Evolutionary conservation across 1,284 basidiomycete species (phyloP), one percentile per base, ranked within the genome.

Genomic region (Leccinum solheimii): DNA sequence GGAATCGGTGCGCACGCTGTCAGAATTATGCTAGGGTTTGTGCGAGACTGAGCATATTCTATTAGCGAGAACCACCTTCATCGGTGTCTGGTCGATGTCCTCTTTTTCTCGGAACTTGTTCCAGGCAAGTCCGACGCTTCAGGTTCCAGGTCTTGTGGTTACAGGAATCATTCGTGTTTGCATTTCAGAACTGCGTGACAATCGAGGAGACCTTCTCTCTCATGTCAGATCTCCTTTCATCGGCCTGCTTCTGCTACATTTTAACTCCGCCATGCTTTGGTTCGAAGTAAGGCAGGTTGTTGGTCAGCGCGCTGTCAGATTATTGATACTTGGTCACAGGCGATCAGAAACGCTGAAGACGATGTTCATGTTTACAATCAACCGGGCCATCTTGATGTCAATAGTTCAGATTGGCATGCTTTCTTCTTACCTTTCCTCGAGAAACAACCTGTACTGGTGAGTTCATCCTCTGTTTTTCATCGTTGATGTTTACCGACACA

Each of bases 341-440:
- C 60, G 64, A 4, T 52, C 68, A 43, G 67, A 66, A 56, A 51
- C 58, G 23, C 19, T 66, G 21, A 70, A 60, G 53, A 38, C 58
- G 16, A 11, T 68, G 34, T 68, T 70, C 49, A 61, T 64, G 57
- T 67, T 68, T 51, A 61, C 48, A 16, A 56, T 70, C 48, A 68
- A 70, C 53, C 64, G 67, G 11, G 67, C 61, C 49, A 67, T 70
- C 30, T 56, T 68, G 57, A 58, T 66, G 61, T 61, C 67, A 8
- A 40, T 68, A 6, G 8, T 70, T 38, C 67, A 68, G 30, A 55
- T 70, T 3, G 67, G 67, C 21, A 51, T 68, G 59, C 61, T 68
- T 54, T 55, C 21, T 43, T 49, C 61, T 11, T 68, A 68, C 43
- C 52, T 68, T 13, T 40, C 45, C 11, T 68, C 66, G 2, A 63